Conservation (phyloP, 2,329 filamentous ascomycete genomes). For the Botrytis aclada region DNA sequence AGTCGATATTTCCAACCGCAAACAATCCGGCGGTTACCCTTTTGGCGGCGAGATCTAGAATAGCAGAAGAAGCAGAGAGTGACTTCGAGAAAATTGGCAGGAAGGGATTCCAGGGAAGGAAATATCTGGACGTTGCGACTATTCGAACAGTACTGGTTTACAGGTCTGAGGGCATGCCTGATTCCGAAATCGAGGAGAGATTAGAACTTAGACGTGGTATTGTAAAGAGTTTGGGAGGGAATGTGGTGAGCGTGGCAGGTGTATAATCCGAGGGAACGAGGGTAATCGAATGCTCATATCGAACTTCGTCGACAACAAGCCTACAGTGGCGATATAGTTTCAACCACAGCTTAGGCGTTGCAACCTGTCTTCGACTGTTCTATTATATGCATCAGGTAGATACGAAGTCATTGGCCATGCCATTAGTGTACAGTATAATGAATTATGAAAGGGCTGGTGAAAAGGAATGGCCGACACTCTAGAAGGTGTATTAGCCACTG, state of each 20-base stretch:
- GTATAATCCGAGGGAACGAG: not conserved
- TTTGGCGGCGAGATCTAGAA: conserved; percentile 49
- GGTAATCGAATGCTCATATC: not conserved
- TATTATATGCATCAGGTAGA: not conserved
- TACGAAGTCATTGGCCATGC: not conserved
- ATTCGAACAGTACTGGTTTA: conserved; percentile 48
- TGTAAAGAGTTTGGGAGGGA: conserved; percentile 37
- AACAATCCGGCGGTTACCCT: conserved; percentile 32
- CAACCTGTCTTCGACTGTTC: not conserved
- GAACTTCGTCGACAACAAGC: not conserved
- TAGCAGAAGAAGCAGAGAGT: conserved; percentile 57
- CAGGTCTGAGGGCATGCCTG: conserved; percentile 40
- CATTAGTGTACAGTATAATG: not conserved
- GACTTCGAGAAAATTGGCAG: conserved; percentile 49
- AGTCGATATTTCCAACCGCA: conserved; percentile 29
- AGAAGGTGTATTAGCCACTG: not conserved
- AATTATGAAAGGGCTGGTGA: not conserved
- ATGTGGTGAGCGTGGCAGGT: conserved; percentile 21
- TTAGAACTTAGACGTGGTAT: conserved; percentile 45
- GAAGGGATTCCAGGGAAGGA: conserved; percentile 38
- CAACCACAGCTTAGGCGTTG: not conserved
- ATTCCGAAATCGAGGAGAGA: conserved; percentile 38
- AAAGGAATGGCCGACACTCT: not conserved
- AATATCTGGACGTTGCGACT: conserved; percentile 49
- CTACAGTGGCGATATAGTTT: not conserved